These are phyloP conservation scores for Puccinia triticina DNA, from an alignment of 1,284 basidiomycete genomes.

Conservation along the genomic window DNA sequence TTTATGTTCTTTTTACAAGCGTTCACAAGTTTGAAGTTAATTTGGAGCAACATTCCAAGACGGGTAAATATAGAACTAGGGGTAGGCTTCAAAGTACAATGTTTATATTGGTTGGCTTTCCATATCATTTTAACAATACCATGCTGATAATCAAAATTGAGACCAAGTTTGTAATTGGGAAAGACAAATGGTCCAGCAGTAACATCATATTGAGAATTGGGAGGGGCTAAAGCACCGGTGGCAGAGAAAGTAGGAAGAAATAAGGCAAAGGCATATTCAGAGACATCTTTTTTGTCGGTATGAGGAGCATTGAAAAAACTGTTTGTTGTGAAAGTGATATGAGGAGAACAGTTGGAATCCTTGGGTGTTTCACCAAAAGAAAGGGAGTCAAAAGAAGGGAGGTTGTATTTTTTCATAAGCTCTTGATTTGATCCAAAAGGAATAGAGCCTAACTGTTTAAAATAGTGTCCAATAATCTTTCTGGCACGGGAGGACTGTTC, in stretches of 20 bases:
- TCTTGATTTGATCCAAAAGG: background rate
- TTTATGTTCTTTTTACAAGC: background rate
- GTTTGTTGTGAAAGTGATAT: conserved; percentile 6
- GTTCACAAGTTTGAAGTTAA: background rate
- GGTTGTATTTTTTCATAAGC: background rate
- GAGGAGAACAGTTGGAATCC: background rate
- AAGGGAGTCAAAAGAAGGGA: no score
- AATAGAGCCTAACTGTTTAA: background rate
- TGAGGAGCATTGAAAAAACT: no score
- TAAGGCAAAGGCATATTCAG: no score
- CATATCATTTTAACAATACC: no score
- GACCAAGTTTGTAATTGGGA: no score
- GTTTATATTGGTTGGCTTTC: no score
- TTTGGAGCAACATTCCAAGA: background rate
- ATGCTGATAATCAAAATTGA: no score
- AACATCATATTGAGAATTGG: background rate
- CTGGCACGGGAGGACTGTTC: background rate
- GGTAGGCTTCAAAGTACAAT: background rate
- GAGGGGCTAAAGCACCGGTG: conserved; percentile 2
- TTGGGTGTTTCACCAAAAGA: background rate
- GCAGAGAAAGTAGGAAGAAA: no score
- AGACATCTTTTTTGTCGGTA: no score
- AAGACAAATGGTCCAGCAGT: no score
- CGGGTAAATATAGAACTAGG: background rate
- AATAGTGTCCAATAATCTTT: background rate